Base-by-base conservation (phyloP, 2,329 filamentous ascomycete genomes). In the Stachybotrys elegans region DNA sequence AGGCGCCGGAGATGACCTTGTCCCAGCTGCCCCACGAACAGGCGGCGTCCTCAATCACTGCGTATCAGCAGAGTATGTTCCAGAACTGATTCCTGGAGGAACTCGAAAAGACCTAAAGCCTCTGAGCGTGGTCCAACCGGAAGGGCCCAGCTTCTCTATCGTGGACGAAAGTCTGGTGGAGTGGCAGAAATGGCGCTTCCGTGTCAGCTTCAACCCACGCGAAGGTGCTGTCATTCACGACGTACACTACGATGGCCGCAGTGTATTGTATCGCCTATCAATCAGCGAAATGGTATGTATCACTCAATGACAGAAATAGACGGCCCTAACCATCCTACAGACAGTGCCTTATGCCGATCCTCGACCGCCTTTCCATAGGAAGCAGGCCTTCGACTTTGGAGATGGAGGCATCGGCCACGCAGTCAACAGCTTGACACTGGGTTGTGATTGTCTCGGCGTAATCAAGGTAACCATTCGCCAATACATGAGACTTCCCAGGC, bases 201-300 rank as follows among this genome's bases (percentile, higher is more conserved):
- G 83, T 22, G 76, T 89, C 5, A 76, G 76, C 6, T 88, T 85
- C 67, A 87, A 85, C 67, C 74, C 77, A 23, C 72, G 84, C 3
- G 85, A 88, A 59, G 84, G 84, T 23, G 75, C 79, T 12, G 81
- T 83, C 3, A 69, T 89, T 0, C 83, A 88, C 53, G 80, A 88
- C 52, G 64, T 89, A 6, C 72, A 73, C 43, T 88, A 84, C 48
- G 81, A 84, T 49, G 78, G 76, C 9, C 72, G 82, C 21, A 79
- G 73, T 42, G 65, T 88, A n/a, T 71, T 86, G 53, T 83, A 87
- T 61, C 73, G 84, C 3, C 60, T 88, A 17, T 78, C 76, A 25
- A 68, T 88, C 27, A 78, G 76, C 43, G 84, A 88, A 56, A 88
- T 88, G 84, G 75, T 76, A n/a, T n/a, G n/a, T n/a, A n/a, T n/a